Evolutionary conservation across 768 basidiomycete species (phyloP).

Genomic region (Suillus plorans): DNA sequence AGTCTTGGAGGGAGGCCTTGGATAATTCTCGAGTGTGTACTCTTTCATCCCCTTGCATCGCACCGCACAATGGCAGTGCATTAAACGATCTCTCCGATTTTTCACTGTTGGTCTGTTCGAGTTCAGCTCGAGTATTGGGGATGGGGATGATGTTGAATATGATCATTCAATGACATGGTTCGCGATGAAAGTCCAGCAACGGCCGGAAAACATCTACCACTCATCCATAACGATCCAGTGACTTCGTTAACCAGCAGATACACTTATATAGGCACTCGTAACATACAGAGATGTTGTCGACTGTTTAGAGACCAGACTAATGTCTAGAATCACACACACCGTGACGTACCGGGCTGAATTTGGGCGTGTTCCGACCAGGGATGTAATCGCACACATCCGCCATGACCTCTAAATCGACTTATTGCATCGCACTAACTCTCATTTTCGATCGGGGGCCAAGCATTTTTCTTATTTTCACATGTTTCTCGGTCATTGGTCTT

Average conservation of each 20-base stretch:
- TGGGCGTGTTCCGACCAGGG: too few species aligned
- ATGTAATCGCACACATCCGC: too few species aligned
- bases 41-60: not conserved
- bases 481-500: too few species aligned
- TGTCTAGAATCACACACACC: too few species aligned
- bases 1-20: not conserved
- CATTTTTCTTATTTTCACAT: too few species aligned
- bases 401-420: too few species aligned
- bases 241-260: not conserved
- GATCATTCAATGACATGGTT: not conserved
- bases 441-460: too few species aligned
- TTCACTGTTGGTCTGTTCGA: not conserved
- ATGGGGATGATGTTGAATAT: not conserved
- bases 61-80: not conserved
- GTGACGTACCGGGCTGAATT: too few species aligned
- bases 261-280: too few species aligned
- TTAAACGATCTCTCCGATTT: not conserved
- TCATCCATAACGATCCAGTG: not conserved
- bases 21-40: not conserved
- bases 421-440: too few species aligned
- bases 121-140: not conserved
- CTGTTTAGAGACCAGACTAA: too few species aligned
- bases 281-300: too few species aligned
- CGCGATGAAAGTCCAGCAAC: not conserved
- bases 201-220: not conserved